Evolutionary conservation across 1,284 basidiomycete species (phyloP), one percentile per base, ranked within the genome.

Genomic region (Ganoderma multipileum): DNA sequence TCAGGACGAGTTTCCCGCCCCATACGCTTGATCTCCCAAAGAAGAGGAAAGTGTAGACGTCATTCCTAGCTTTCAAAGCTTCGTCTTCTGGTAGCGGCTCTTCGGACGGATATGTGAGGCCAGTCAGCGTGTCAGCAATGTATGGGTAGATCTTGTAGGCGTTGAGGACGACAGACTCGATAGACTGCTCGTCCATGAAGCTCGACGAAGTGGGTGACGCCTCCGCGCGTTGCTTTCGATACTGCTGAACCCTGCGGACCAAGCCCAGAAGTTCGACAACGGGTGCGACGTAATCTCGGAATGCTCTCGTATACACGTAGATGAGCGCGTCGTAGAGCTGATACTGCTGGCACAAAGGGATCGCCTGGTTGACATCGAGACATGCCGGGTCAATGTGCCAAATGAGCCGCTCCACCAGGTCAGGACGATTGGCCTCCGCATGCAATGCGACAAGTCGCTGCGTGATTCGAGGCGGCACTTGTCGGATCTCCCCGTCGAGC

Each of bases 81-180:
- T 93, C 90, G 1, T 88, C 86, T 42, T 86, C 85, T 0, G 86
- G 82, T 64, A 98, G 81, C 0, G 89, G 85, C 71, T 93, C 89
- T 71, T 92, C 92, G 73, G 92, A 95, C 1, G 97, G 98, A 76
- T 97, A 98, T 0, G 91, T 89, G 30, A 94, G 84, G 1, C 97
- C 97, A 20, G 91, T 91, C n/a, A 99, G 85, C 47, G 91, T 85
- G 70, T 93, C 89, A 26, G 93, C 91, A n/a, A 99, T 84, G 79
- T 98, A 99, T 0, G 95, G 91, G 76, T 94, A 99, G 62, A 98
- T 87, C 81, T 96, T 97, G 85, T 98, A 97, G 1, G 95, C 95
- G 74, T 95, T 91, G 28, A 91, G 81, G 28, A 91, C 87, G 55
- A 87, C 81, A 1, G 85, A 81, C 74, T 95, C 93, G 68, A 90